phyloP scores from a whole-genome alignment of 164 flowering plant species.

The Nymphaea colorata region DNA sequence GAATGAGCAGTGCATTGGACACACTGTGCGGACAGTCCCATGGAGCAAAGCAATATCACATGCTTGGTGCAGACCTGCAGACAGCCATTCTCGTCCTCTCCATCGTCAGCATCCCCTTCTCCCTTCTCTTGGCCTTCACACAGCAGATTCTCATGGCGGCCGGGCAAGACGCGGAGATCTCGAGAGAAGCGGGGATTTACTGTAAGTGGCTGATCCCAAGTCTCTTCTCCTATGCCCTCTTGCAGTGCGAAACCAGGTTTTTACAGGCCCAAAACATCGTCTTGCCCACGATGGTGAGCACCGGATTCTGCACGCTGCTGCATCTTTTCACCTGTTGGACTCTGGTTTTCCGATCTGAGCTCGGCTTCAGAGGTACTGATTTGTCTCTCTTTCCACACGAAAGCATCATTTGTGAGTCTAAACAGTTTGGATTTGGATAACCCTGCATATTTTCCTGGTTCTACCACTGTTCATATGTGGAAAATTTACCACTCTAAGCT shows the following conservation, averaged over 20 bases:
- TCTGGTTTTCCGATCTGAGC: constrained; percentile 17
- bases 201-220: constrained; percentile 22
- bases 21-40: constrained; percentile 31
- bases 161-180: constrained; percentile 23
- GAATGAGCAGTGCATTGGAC: constrained; percentile 32
- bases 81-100: constrained; percentile 18
- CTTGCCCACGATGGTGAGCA: constrained; percentile 24
- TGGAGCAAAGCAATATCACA: constrained; percentile 26
- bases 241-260: constrained; percentile 21
- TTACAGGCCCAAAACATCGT: constrained; percentile 26
- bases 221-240: constrained; percentile 21
- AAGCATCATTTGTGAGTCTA: no score
- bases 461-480: no score
- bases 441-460: no score
- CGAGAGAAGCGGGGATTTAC: constrained; percentile 20
- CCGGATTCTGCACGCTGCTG: constrained; percentile 19
- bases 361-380: constrained; percentile 22
- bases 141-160: constrained; percentile 11
- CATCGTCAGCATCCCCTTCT: constrained; percentile 23
- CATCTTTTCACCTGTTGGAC: constrained; percentile 28
- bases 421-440: no score
- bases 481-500: background rate
- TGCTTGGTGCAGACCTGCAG: constrained; percentile 25
- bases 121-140: constrained; percentile 20
- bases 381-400: no score